phyloP scores from a whole-genome alignment of 257 asterid species.

The Nicotiana attenuata region DNA sequence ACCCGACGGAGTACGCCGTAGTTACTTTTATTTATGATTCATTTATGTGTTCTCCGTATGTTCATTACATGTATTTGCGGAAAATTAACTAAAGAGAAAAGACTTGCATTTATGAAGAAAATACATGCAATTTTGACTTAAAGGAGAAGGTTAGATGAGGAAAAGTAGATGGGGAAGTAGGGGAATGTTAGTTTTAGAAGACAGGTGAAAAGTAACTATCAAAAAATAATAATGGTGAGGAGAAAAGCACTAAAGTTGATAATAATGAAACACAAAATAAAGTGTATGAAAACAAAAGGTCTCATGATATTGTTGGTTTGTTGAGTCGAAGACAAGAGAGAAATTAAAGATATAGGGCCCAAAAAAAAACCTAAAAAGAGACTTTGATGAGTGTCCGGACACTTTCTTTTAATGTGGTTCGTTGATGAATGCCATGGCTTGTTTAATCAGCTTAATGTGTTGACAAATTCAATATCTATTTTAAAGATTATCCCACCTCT shows the following conservation, averaged over 20 bases:
- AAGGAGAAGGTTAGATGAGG: constrained; percentile 20
- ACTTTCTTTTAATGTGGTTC: constrained; percentile 6
- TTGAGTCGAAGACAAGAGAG: neutral
- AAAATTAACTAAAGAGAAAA: neutral
- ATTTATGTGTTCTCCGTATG: neutral
- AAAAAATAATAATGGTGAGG: constrained; percentile 6
- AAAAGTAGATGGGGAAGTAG: constrained; percentile 15
- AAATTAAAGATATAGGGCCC: constrained; percentile 5
- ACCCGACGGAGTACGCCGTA: neutral
- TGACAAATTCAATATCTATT: constrained; percentile 1
- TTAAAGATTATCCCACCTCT: constrained; percentile 23
- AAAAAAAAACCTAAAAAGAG: constrained; percentile 8
- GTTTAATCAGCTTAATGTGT: constrained; percentile 11
- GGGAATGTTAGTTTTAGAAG: constrained; percentile 19
- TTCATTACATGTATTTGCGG: neutral
- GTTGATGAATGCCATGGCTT: constrained; percentile 21
- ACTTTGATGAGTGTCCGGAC: constrained; percentile 18
- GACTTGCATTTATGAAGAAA: neutral
- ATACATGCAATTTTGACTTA: neutral
- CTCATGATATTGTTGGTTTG: constrained; percentile 8
- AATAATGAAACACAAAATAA: constrained; percentile 8
- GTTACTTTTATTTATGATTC: neutral
- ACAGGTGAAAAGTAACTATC: constrained; percentile 23
- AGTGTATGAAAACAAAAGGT: constrained; percentile 8
- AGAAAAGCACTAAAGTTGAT: neutral